Base-by-base conservation (phyloP, 1,284 basidiomycete species). In the Fomitopsis palustris region DNA sequence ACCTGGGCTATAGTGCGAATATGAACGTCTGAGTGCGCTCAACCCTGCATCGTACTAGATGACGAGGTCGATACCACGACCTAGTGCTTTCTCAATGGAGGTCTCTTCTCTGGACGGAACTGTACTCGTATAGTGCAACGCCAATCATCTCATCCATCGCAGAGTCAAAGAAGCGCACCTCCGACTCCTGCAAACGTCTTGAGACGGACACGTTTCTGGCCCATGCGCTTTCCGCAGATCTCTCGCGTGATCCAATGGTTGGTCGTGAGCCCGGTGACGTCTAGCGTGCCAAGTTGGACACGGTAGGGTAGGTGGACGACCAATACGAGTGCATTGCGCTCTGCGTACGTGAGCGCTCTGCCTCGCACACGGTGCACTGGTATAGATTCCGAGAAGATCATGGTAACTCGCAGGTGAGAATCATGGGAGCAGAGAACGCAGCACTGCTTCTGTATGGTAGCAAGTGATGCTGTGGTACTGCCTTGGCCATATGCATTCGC, bases 11-110 rank as follows among this genome's bases (percentile, higher is more conserved):
- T n/a, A n/a, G n/a, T n/a, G n/a, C n/a, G n/a, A n/a, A n/a, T n/a
- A n/a, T n/a, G n/a, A n/a, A n/a, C n/a, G n/a, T n/a, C n/a, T n/a
- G n/a, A n/a, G n/a, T n/a, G n/a, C n/a, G n/a, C n/a, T 93, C 2
- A 89, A 88, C 69, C 93, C 92, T 4, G 88, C 84, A 69, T 95
- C 93, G 0, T 91, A 90, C 57, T 88, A 88, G 35, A 95, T 91
- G 53, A 94, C 79, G 29, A 94, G 77, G 62, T 92, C 81, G 52
- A 92, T 82, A 31, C 87, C 77, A 9, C 83, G 77, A 23, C 84
- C 84, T 37, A 76, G 76, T 0, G 80, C 83, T 65, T 87, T 82
- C 64, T 87, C 86, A 9, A 89, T 77, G 64, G 91, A 87, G 64
- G 88, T 86, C 60, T 87, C 81, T 58, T 91, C 87, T n/a, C n/a